Percentiles rank a stretch among this genome's conserved stretches.
Evolutionary conservation across 345 rosid genomes (phyloP).

Genomic region (Leavenworthia alabamica): DNA sequence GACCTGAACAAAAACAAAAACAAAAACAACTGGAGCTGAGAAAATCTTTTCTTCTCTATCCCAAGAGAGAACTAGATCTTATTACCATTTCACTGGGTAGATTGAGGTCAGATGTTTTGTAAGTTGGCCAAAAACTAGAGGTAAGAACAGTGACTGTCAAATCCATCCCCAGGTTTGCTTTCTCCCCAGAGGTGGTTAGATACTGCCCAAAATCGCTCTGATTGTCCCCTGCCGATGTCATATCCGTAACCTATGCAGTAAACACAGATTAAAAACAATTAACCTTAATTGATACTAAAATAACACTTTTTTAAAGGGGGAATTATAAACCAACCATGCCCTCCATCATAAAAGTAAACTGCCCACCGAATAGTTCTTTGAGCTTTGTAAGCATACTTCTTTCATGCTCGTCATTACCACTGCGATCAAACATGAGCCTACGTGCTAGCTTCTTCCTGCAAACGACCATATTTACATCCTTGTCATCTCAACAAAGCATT

Average conservation of each 20-base stretch:
- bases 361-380: slow-evolving; percentile 45
- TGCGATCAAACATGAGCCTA: slow-evolving; percentile 53
- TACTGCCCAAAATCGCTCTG: slow-evolving; percentile 48
- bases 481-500: background rate
- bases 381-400: slow-evolving; percentile 54
- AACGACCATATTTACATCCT: slow-evolving; percentile 3
- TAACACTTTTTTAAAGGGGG: background rate
- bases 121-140: slow-evolving; percentile 80
- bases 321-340: slow-evolving; percentile 34
- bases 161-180: slow-evolving; percentile 49
- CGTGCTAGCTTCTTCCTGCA: slow-evolving; percentile 61
- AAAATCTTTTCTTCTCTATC: background rate
- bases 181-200: slow-evolving; percentile 25
- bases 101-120: slow-evolving; percentile 58
- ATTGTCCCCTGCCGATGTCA: slow-evolving; percentile 58
- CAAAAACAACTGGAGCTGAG: background rate
- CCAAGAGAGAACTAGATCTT: background rate
- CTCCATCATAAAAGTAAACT: slow-evolving; percentile 66
- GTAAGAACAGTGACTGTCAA: slow-evolving; percentile 70
- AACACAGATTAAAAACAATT: background rate
- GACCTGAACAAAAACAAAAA: slow-evolving; percentile 7
- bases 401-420: slow-evolving; percentile 49
- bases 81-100: slow-evolving; percentile 69
- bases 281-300: background rate
- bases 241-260: slow-evolving; percentile 45